Base-by-base conservation (phyloP, 2,329 filamentous ascomycete genomes). In the Alternaria burnsii region DNA sequence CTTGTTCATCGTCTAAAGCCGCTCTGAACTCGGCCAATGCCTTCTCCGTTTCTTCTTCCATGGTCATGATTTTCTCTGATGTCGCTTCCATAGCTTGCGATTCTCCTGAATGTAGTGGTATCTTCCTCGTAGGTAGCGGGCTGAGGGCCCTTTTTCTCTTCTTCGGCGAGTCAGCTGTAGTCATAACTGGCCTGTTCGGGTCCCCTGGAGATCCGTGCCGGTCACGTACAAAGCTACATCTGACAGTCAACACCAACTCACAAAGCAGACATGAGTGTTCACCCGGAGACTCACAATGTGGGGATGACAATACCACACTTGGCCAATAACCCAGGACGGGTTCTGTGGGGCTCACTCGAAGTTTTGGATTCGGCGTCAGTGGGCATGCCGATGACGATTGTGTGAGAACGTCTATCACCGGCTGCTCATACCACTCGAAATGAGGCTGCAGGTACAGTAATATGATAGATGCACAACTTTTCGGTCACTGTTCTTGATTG, bases 71-170 rank as follows among this genome's bases (percentile, higher is more conserved):
- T n/a, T n/a, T n/a, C n/a, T n/a, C n/a, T n/a, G n/a, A n/a, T n/a
- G n/a, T n/a, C n/a, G n/a, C n/a, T 4, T 30, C n/a, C 18, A 6
- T 22, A 12, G 46, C 11, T 44, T 66, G 61, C 9, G 48, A 43
- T 36, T 66, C 56, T 34, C 50, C 46, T 28, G 64, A 50, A n/a
- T 62, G 66, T 30, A 70, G 28, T 24, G 67, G 52, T 26, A 54
- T 53, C 47, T 61, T 69, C 26, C 62, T 56, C 12, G 58, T 55
- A 46, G 68, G 42, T 51, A 50, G 43, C 34, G 67, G 69, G 54
- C 71, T 73, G 6, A 55, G 63, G 8, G 65, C 65, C 55, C 75
- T 70, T 67, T 71, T 75, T 63, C 71, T 76, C 68, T 78, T 78
- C 61, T 71, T 76, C 55, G 65, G 71, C 44, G 68, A 72, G 69